Evolutionary conservation across 768 basidiomycete species (phyloP).

Genomic region (Hypsizygus marmoreus): DNA sequence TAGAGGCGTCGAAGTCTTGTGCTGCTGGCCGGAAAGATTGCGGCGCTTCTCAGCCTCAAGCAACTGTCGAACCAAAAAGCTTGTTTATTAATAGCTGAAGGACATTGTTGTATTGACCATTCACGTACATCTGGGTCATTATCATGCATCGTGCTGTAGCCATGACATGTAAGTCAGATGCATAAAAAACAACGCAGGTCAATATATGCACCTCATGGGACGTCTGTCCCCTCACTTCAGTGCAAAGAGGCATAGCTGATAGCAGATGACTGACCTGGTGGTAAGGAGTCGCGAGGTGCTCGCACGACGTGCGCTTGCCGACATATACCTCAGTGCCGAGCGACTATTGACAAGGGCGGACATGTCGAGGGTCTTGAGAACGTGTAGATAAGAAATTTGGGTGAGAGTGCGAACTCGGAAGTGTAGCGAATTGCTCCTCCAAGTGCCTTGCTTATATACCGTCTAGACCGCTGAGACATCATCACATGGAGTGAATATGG

Average conservation of each 20-base stretch:
- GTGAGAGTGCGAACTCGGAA: constrained; percentile 2
- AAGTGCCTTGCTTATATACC: constrained; percentile 9
- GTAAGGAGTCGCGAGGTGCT: constrained; percentile 14
- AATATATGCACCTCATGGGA: constrained; percentile 24
- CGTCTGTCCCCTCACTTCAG: constrained; percentile 14
- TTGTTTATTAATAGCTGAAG: constrained; percentile 1
- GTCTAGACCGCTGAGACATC: constrained; percentile 17
- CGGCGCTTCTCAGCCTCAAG: constrained; percentile 55
- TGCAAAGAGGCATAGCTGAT: neutral
- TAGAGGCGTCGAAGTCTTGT: constrained; percentile 50
- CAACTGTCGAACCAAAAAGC: constrained; percentile 28
- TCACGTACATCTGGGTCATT: constrained; percentile 53
- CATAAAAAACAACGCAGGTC: neutral
- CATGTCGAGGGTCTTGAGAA: constrained; percentile 8
- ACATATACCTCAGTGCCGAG: constrained; percentile 5
- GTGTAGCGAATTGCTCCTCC: neutral
- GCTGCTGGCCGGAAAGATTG: constrained; percentile 45
- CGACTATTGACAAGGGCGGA: constrained; percentile 6
- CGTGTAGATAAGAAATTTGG: neutral
- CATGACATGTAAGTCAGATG: constrained; percentile 13
- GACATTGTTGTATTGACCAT: neutral
- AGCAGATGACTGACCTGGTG: constrained; percentile 24
- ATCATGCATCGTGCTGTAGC: constrained; percentile 58
- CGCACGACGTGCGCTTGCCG: constrained; percentile 5
- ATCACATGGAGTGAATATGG: no score